Evolutionary conservation across 192 early-diverging fungal genomes (phyloP), one percentile per base, ranked within the genome.

Genomic region (Entomortierella lignicola): DNA sequence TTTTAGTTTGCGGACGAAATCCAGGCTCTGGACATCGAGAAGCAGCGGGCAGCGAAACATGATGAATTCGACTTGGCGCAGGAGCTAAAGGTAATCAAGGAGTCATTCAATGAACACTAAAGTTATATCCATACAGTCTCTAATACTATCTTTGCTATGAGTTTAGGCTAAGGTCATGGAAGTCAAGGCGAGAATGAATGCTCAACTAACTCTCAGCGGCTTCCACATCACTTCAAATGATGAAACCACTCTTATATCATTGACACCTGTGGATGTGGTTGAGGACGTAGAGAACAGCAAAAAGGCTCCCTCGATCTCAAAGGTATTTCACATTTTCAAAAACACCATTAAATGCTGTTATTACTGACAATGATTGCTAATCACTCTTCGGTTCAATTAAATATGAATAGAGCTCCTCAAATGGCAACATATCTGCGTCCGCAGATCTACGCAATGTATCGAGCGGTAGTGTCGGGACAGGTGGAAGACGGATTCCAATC

Each of bases 41-140:
- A 94, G 70, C 70, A 72, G 25, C 68, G 85, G 30, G 90, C 90
- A 12, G 87, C 91, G 21, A 81, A 89, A 56, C 72, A 80, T 23
- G 93, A 95, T 69, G 92, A 95, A 26, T 95, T 91, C 73, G 92
- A 93, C 55, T 74, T 85, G 60, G 94, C 94, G 6, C 91, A 91
- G 55, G 86, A 87, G 43, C 69, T 90, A n/a, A 93, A 95, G 83
- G 91, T 81, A 75, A 42, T 18, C 53, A 20, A 34, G n/a, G n/a
- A n/a, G n/a, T n/a, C n/a, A n/a, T n/a, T 47, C 20, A 20, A 21
- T 6, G 39, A 20, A 21, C 8, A 42, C 25, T 4, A 26, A 23
- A 30, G 3, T 29, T 7, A 55, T 29, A 5, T 42, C 39, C 6
- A 10, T 27, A 30, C 21, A n/a, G 23, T 8, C 50, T 54, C 23